A percentile compares a stretch with the other conserved stretches of the same genome.
Evolutionary conservation across 73 alveolate genomes (phyloP).

Genomic region (Paramecium tetraurelia): DNA sequence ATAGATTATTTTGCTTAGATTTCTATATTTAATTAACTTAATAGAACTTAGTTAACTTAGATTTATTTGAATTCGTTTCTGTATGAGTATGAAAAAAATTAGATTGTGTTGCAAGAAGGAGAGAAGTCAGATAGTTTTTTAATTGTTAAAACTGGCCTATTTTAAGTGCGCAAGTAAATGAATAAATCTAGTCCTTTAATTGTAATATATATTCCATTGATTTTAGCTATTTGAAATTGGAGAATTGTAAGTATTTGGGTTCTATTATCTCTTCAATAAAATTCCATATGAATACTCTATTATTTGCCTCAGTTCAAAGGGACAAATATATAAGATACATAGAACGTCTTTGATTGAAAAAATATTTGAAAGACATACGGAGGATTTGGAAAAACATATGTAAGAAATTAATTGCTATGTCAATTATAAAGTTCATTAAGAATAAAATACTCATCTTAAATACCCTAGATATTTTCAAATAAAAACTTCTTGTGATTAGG

Average conservation of each 20-base stretch:
- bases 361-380: background rate
- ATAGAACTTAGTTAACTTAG: background rate
- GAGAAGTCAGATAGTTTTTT: background rate
- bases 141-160: background rate
- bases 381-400: background rate
- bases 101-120: background rate
- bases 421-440: background rate
- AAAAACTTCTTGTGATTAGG: background rate
- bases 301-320: background rate
- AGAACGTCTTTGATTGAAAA: constrained; percentile 8
- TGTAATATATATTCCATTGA: background rate
- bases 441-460: background rate
- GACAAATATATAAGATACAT: background rate
- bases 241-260: background rate
- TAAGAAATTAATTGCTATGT: background rate
- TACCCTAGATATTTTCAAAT: background rate
- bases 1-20: background rate
- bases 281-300: background rate
- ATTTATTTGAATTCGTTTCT: background rate
- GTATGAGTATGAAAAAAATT: background rate
- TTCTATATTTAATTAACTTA: background rate
- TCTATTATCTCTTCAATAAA: background rate
- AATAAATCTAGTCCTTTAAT: background rate
- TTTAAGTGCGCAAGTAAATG: background rate
- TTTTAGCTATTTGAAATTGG: background rate